These are phyloP conservation scores for Plasmodium relictum DNA, from an alignment of 169 alveolate species.

Conservation along the genomic window DNA sequence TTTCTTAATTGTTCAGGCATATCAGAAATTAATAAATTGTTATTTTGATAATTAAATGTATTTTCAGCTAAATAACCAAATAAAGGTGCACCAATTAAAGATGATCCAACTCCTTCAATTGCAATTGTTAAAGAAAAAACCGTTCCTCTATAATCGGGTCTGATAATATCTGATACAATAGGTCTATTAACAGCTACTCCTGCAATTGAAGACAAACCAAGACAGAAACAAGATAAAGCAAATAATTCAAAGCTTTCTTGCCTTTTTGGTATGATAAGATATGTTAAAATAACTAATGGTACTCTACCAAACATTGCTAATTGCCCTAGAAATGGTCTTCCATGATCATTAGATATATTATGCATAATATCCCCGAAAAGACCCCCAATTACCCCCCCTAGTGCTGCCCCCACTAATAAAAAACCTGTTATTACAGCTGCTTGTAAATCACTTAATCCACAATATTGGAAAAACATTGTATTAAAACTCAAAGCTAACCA, in stretches of 20 bases:
- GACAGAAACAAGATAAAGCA: conserved; percentile 79
- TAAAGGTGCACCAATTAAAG: conserved; percentile 91
- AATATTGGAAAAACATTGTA: conserved; percentile 92
- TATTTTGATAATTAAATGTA: conserved; percentile 89
- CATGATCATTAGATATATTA: conserved; percentile 87
- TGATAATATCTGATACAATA: conserved; percentile 91
- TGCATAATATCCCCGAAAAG: conserved; percentile 88
- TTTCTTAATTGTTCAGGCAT: conserved; percentile 86
- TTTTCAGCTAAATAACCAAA: conserved; percentile 91
- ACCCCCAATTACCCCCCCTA: conserved; percentile 94
- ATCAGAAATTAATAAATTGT: conserved; percentile 82
- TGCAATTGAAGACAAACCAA: conserved; percentile 92
- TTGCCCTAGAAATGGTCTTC: conserved; percentile 90
- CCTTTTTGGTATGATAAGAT: conserved; percentile 39
- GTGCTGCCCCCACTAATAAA: conserved; percentile 89
- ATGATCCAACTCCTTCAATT: conserved; percentile 91
- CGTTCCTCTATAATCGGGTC: conserved; percentile 92
- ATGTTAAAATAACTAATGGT: conserved; percentile 48
- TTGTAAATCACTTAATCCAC: conserved; percentile 89
- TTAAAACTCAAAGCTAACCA: conserved; percentile 92
- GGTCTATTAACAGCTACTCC: conserved; percentile 94
- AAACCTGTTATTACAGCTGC: conserved; percentile 90
- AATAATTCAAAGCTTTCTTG: conserved; percentile 61
- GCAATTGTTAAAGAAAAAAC: conserved; percentile 88
- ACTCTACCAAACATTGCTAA: conserved; percentile 78